Conservation (phyloP, 352 stramenopile genomes). For the Globisporangium takayamanum region DNA sequence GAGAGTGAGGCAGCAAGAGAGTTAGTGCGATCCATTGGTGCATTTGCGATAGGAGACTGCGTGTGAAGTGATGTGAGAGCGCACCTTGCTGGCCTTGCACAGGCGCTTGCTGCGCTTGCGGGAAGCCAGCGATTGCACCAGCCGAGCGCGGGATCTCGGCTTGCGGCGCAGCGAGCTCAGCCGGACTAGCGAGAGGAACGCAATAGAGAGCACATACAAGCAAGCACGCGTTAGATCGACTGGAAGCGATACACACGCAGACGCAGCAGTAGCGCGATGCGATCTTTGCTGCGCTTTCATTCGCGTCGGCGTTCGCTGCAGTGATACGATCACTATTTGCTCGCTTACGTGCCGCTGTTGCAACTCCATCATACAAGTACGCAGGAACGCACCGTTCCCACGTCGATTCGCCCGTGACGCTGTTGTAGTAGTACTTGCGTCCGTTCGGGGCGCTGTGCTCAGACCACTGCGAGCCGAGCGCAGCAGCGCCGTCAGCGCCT, state of each 20-base stretch:
- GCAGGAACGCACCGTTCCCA: constrained; percentile 68
- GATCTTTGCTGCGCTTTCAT: no score
- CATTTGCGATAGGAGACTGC: neutral
- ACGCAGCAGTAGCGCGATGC: neutral
- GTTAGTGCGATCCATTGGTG: neutral
- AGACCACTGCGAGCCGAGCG: constrained; percentile 64
- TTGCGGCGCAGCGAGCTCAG: constrained; percentile 37
- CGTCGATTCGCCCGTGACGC: constrained; percentile 82
- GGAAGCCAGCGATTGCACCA: constrained; percentile 26
- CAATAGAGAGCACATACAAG: neutral
- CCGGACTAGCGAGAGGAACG: constrained; percentile 23
- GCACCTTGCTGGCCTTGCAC: constrained; percentile 39
- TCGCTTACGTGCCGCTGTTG: no score
- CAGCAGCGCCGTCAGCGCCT: constrained; percentile 25
- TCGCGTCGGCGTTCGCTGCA: no score
- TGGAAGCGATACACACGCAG: neutral
- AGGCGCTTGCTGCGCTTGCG: constrained; percentile 24
- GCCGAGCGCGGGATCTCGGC: constrained; percentile 30
- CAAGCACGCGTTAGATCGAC: neutral
- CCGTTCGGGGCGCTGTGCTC: constrained; percentile 89
- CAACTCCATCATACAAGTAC: no score
- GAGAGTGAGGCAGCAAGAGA: neutral
- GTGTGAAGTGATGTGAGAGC: neutral
- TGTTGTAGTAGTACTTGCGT: constrained; percentile 92
- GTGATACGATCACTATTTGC: no score